Conservation (phyloP, 129 eudicot species). For the Flaveria trinervia region DNA sequence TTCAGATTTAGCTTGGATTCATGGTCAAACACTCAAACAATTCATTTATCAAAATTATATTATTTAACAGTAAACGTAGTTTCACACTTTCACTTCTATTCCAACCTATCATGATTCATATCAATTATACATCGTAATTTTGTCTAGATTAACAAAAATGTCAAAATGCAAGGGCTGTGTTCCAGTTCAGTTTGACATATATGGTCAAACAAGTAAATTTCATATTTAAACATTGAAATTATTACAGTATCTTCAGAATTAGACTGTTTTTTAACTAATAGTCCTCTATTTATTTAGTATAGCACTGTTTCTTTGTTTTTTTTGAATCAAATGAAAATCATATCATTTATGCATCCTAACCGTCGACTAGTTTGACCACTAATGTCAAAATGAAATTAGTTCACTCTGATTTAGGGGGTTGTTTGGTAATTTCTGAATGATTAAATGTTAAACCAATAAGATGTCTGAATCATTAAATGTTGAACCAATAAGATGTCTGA, state of each 20-base stretch:
- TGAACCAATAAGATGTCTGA: no score
- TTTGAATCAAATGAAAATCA: not conserved
- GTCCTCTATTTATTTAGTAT: not conserved
- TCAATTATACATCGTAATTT: not conserved
- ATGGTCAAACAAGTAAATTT: not conserved
- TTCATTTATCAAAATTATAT: not conserved
- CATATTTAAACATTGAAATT: not conserved
- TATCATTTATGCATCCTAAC: not conserved
- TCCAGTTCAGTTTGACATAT: not conserved
- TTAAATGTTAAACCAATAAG: no score
- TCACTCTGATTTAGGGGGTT: not conserved
- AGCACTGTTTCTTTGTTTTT: not conserved
- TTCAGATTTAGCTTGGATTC: slow-evolving; percentile 17
- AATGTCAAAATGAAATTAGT: slow-evolving; percentile 7
- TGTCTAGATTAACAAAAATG: slow-evolving; percentile 2
- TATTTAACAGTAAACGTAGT: not conserved
- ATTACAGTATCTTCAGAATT: not conserved
- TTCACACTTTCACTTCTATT: not conserved
- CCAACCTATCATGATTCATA: not conserved
- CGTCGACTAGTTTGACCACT: not conserved
- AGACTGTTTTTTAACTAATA: not conserved
- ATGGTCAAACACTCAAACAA: not conserved
- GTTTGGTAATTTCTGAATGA: no score
- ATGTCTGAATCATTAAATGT: no score
- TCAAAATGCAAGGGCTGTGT: slow-evolving; percentile 31